These are phyloP conservation scores for Linnemannia zychae DNA, from an alignment of 192 early-diverging fungal genomes.

Conservation along the genomic window DNA sequence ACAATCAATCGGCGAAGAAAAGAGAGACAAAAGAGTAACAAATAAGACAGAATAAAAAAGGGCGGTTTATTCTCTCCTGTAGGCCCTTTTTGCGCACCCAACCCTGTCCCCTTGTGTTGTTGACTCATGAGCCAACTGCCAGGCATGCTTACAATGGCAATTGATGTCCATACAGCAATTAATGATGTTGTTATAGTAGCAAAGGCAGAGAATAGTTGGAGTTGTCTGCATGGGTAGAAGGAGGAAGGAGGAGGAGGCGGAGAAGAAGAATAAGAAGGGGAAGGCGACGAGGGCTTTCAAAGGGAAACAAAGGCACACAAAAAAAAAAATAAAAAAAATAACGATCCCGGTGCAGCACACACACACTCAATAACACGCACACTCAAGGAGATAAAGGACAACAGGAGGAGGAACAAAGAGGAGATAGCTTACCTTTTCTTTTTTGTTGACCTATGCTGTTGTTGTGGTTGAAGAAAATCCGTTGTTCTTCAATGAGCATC, in stretches of 20 bases:
- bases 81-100: background rate
- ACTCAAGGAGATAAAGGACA: conserved; percentile 1
- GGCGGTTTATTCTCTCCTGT: background rate
- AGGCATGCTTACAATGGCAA: background rate
- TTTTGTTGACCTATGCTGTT: background rate
- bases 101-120: background rate
- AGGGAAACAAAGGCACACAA: background rate
- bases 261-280: background rate
- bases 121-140: background rate
- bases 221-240: background rate
- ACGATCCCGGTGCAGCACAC: background rate
- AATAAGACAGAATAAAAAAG: conserved; percentile 1
- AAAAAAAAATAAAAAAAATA: background rate
- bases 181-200: background rate
- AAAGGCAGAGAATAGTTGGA: background rate
- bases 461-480: background rate
- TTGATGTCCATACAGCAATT: background rate
- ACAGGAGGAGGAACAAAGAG: background rate
- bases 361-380: background rate
- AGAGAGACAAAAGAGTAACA: background rate
- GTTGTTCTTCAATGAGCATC: background rate
- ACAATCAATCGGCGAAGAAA: background rate
- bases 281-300: background rate
- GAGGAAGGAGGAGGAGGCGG: background rate
- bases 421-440: conserved; percentile 2